Evolutionary conservation across 306 rosid species (phyloP).

Genomic region (Sphenostylis stenocarpa): DNA sequence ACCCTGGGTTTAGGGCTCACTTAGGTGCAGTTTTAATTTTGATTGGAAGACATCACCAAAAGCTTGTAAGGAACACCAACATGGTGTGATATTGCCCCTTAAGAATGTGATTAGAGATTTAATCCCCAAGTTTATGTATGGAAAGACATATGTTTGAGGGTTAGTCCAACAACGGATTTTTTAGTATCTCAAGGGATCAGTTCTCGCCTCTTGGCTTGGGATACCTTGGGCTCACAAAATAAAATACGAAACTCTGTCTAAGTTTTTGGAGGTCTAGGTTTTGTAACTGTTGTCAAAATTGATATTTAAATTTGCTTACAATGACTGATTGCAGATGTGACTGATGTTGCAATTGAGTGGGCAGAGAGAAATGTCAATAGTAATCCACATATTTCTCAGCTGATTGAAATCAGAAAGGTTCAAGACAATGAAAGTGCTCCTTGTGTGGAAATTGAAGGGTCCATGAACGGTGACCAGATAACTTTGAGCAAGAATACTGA

Average conservation of each 20-base stretch:
- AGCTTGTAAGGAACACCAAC: neutral
- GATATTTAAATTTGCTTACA: neutral
- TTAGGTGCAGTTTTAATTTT: no score
- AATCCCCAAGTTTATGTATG: no score
- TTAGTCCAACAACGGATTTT: no score
- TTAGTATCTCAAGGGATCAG: neutral
- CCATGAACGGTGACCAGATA: conserved; percentile 16
- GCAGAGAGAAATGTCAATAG: conserved; percentile 64
- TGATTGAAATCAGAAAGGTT: conserved; percentile 79
- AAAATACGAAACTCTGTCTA: neutral
- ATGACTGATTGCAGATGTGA: conserved; percentile 61
- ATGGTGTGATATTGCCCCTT: neutral
- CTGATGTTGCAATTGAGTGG: conserved; percentile 89
- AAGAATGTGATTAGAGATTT: neutral
- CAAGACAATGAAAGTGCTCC: conserved; percentile 35
- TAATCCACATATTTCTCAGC: conserved; percentile 65
- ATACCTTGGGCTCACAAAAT: neutral
- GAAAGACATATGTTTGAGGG: no score
- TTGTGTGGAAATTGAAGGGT: conserved; percentile 33
- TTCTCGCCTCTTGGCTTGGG: neutral
- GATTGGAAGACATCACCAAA: neutral
- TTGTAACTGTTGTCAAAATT: neutral
- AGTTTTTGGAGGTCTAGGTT: neutral
- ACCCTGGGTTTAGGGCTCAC: no score
- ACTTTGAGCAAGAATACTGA: conserved; percentile 22